Evolutionary conservation across 306 rosid genomes (phyloP), one percentile per base, ranked within the genome.

Genomic region (Alnus glutinosa): DNA sequence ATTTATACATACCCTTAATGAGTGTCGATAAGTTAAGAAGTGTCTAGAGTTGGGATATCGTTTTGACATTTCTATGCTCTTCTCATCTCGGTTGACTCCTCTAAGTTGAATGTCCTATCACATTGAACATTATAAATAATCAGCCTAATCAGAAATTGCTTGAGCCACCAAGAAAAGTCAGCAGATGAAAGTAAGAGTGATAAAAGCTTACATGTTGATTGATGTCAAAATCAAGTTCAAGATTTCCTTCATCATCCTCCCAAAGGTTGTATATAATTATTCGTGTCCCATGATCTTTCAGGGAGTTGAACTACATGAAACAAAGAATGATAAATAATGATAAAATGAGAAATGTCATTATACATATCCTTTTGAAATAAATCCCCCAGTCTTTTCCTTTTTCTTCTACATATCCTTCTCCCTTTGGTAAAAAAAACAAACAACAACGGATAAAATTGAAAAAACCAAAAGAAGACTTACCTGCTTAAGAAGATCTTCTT

Each of bases 401-500:
- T 23, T 23, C 28, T 23, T 23, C 28, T 23, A 23, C 28, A 23
- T 23, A 23, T 23, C 28, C 28, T 23, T 23, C 28, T 23, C 28
- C 28, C 28, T 23, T 23, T 23, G 28, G 28, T 23, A 23, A 23
- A 23, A 23, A 23, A 23, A 23, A 23, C 28, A 23, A 23, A 23
- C 28, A 23, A 23, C 28, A 23, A 23, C 28, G 28, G 28, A 23
- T 23, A 46, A 46, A 7, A 7, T 48, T 48, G 2, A 49, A 49
- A 49, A 9, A 49, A 49, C 0, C 1, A 42, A 42, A 48, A 48
- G 52, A 48, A 9, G 52, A 49, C 52, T 73, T 79, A 86, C 92
- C 88, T 94, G 97, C 68, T 79, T 85, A 71, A 85, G 88, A 85
- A 94, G 92, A 68, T 94, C 98, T n/a, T 78, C 84, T 85, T 96